Base-by-base conservation (phyloP, 2,329 filamentous ascomycete species). In the Fusarium irregulare region DNA sequence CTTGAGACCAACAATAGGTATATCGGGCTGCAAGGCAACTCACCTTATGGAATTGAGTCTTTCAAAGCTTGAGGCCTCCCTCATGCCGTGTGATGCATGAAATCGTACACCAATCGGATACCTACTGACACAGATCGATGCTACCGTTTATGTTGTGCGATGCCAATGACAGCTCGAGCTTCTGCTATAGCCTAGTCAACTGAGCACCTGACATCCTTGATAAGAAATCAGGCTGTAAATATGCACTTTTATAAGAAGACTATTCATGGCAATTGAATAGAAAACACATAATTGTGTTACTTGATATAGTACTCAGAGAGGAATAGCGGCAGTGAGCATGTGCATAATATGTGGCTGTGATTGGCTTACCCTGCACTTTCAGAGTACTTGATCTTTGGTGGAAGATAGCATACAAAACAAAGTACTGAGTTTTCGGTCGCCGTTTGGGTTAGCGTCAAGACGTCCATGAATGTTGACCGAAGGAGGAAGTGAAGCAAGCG, bases 401-500 rank as follows among this genome's bases (percentile, higher is more conserved):
- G 1, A 20, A 10, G 2, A 12, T 32, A 4, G 2, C 32, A 42
- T 44, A 21, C 2, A 34, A 64, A 13, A 2, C 4, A 9, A 68
- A 18, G 68, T 71, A 69, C 25, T 32, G 3, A 5, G 11, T 9
- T 30, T 14, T 75, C 73, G 73, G 73, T 75, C 66, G 62, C 74
- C 71, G 23, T 66, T 75, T 66, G 40, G 73, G 74, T 42, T 76
- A 76, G 74, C 69, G 74, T 62, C 51, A 50, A 68, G 53, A 57
- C 50, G 57, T 64, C 72, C 66, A 56, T 75, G 70, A 73, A 72
- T 48, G 73, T 75, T 70, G 73, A 75, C 73, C 73, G 73, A 75
- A 53, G 49, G 72, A 73, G 66, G 46, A 55, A 60, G 64, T 54
- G 49, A 66, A 72, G 47, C 62, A 61, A 46, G 57, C 56, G 57